Conservation (phyloP, 805 yeast genomes). For the Saccharomycopsis sp. region DNA sequence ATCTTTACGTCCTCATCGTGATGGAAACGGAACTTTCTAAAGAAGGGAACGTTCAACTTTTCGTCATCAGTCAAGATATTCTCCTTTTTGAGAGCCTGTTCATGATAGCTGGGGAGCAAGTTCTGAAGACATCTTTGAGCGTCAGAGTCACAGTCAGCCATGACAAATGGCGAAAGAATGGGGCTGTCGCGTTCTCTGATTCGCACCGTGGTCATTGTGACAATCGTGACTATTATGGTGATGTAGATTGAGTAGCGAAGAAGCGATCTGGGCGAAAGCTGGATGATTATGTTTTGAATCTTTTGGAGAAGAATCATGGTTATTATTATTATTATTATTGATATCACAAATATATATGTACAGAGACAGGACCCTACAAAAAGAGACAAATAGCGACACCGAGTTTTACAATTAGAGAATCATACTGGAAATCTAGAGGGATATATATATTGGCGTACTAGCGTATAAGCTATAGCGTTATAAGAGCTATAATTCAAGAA, state of each 20-base stretch:
- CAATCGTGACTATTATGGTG: background rate
- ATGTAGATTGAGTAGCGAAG: background rate
- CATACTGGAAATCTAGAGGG: background rate
- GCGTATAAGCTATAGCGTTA: background rate
- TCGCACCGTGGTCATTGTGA: background rate
- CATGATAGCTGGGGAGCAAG: background rate
- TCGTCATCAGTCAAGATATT: background rate
- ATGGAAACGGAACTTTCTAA: constrained; percentile 1
- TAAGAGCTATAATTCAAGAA: background rate
- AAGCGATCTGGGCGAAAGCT: background rate
- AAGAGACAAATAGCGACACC: background rate
- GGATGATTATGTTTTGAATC: background rate
- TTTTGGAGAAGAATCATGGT: background rate
- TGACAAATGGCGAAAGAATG: background rate
- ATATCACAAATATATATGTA: background rate
- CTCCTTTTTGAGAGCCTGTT: background rate
- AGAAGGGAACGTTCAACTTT: background rate
- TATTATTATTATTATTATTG: too few relatives aligned
- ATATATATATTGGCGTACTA: too few relatives aligned
- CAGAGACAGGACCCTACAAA: background rate
- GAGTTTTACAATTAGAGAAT: background rate
- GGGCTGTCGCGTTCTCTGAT: background rate
- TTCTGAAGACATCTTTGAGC: background rate
- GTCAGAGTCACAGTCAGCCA: background rate
- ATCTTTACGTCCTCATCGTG: background rate